Conservation (phyloP, 108 stramenopile species). For the Chaetoceros muelleri region DNA sequence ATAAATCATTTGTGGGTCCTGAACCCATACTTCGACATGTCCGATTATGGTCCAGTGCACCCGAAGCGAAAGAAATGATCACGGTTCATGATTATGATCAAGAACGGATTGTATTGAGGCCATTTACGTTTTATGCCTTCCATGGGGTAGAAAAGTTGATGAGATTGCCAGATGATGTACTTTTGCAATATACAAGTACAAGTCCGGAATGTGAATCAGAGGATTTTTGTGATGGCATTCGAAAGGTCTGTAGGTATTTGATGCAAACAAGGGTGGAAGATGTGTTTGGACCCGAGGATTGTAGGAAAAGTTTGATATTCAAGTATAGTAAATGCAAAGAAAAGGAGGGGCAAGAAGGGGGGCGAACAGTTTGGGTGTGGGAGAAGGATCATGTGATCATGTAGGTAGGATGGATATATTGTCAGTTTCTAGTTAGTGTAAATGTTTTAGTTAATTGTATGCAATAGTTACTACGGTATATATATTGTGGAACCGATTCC, state of each 20-base stretch:
- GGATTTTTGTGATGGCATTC: slow-evolving; percentile 47
- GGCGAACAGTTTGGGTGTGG: too few species aligned
- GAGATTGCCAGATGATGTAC: slow-evolving; percentile 32
- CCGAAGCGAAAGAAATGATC: slow-evolving; percentile 13
- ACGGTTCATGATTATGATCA: slow-evolving; percentile 28
- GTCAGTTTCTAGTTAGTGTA: too few species aligned
- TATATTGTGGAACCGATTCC: too few species aligned
- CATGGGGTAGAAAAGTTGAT: slow-evolving; percentile 29
- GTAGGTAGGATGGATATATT: too few species aligned
- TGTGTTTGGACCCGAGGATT: slow-evolving; percentile 16
- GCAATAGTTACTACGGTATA: too few species aligned
- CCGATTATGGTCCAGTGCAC: slow-evolving; percentile 37
- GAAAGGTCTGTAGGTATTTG: slow-evolving; percentile 22
- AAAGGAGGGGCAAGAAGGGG: background rate
- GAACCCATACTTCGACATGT: slow-evolving; percentile 32
- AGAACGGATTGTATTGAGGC: slow-evolving; percentile 25
- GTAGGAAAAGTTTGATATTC: background rate
- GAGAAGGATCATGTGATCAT: too few species aligned
- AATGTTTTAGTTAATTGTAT: too few species aligned
- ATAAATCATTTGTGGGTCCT: slow-evolving; percentile 30
- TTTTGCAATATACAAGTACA: slow-evolving; percentile 54
- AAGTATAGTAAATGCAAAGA: background rate
- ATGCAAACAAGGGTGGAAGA: slow-evolving; percentile 7
- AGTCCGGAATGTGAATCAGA: slow-evolving; percentile 63
- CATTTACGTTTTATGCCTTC: slow-evolving; percentile 38